Percentiles rank a stretch among this genome's conserved stretches.
These are phyloP conservation scores for Zychaea mexicana DNA, from an alignment of 371 early-diverging fungal genomes.

Conservation along the genomic window DNA sequence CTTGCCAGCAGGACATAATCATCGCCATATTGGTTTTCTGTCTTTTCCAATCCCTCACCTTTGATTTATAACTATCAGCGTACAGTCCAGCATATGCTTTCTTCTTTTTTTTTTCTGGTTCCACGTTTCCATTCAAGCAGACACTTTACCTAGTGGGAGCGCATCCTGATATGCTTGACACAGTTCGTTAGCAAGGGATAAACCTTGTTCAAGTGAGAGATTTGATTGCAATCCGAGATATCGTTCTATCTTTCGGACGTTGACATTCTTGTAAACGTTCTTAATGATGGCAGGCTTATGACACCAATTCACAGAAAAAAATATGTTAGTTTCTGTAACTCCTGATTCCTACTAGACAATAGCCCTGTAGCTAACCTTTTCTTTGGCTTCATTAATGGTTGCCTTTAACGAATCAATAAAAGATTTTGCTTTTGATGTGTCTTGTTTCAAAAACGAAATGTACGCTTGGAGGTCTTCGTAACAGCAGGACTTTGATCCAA, in stretches of 20 bases:
- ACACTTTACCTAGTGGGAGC: slow-evolving; percentile 65
- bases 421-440: slow-evolving; percentile 23
- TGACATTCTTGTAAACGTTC: slow-evolving; percentile 50
- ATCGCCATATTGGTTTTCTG: slow-evolving; percentile 82
- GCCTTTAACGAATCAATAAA: slow-evolving; percentile 41
- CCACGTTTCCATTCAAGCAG: too few species aligned
- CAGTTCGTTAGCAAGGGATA: slow-evolving; percentile 44
- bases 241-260: slow-evolving; percentile 57
- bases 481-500: slow-evolving; percentile 72
- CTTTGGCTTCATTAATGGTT: slow-evolving; percentile 30
- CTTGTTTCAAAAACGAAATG: slow-evolving; percentile 35
- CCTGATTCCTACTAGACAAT: neutral
- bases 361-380: slow-evolving; percentile 27
- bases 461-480: slow-evolving; percentile 79
- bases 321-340: too few species aligned
- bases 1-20: slow-evolving; percentile 74
- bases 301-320: too few species aligned
- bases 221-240: slow-evolving; percentile 41
- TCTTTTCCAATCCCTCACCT: slow-evolving; percentile 66
- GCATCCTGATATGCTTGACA: slow-evolving; percentile 60
- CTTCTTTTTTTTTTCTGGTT: too few species aligned
- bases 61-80: too few species aligned
- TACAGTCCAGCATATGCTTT: neutral
- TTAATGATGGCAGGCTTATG: slow-evolving; percentile 31
- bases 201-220: slow-evolving; percentile 12